Conservation (phyloP, 1,284 basidiomycete species). For the Bondarzewia mesenterica region DNA sequence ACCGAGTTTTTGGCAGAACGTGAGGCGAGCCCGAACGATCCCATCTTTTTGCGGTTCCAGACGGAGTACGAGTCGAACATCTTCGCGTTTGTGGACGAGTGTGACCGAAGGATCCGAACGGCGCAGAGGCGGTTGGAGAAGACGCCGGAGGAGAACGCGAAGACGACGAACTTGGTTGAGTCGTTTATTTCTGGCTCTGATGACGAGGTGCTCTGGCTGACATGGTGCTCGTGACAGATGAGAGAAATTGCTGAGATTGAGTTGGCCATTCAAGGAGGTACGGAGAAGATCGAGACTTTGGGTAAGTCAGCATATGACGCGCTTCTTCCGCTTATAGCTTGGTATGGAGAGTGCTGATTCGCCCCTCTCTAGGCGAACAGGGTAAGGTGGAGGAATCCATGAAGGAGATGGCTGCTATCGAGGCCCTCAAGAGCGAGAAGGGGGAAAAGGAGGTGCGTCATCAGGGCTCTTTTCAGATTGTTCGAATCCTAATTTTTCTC, state of each 20-base stretch:
- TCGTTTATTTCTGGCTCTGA: constrained; percentile 14
- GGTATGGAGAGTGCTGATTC: no score
- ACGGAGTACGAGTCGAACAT: constrained; percentile 95
- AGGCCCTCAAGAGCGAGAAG: constrained; percentile 96
- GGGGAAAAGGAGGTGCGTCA: constrained; percentile 81
- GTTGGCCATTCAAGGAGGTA: constrained; percentile 95
- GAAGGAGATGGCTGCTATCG: constrained; percentile 94
- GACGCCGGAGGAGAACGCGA: constrained; percentile 98
- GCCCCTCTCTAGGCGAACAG: constrained; percentile 63
- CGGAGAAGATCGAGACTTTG: constrained; percentile 93
- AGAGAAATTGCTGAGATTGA: constrained; percentile 99
- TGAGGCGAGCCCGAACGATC: constrained; percentile 68
- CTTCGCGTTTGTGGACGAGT: constrained; percentile 94
- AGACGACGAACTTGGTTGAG: constrained; percentile 93
- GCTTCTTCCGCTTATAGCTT: no score
- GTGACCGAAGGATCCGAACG: constrained; percentile 91
- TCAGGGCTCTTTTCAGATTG: neutral
- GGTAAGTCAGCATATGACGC: no score
- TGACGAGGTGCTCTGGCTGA: no score
- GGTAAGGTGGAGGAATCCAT: constrained; percentile 99
- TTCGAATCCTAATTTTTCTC: constrained; percentile 5
- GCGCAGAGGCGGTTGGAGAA: constrained; percentile 95
- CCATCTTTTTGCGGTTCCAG: constrained; percentile 78
- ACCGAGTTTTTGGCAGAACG: constrained; percentile 82
- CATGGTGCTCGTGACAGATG: constrained; percentile 58